Base-by-base conservation (phyloP, 352 stramenopile species). In the Phytophthora brassicae region DNA sequence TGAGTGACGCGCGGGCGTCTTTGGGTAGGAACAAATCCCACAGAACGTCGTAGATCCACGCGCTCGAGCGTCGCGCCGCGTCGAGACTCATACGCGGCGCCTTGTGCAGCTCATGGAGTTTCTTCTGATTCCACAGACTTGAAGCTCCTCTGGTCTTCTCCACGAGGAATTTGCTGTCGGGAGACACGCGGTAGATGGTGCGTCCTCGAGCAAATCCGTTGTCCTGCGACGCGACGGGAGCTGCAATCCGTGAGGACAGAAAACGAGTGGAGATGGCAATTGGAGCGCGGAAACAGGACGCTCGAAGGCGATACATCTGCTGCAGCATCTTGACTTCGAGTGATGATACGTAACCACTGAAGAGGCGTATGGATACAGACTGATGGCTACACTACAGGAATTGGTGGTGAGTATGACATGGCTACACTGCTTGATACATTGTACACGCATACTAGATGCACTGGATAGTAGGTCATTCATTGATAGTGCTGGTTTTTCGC, bases 1-100 rank as follows among this genome's bases (percentile, higher is more conserved):
- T 88, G 7, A 98, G 85, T 22, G 89, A 96, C 28, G 79, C 54
- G 14, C 77, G 84, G 64, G 95, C 96, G 33, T 91, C 74, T n/a
- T 89, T 86, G 20, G 95, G 95, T 23, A 98, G 69, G 62, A 98
- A 96, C 31, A 97, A 77, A 28, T 90, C 78, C 66, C 77, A 87
- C 13, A 89, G 46, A 17, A 85, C 80, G 49, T 87, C 66, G 31
- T 75, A 66, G 16, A 70, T 54, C 51, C 72, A 81, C 43, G 78
- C 60, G 4, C 56, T 61, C 0, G 77, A 73, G 26, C 58, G 64
- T n/a, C n/a, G n/a, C n/a, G n/a, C n/a, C n/a, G 68, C 47, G n/a
- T 50, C 51, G 20, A 68, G 31, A 11, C 42, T 64, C 6, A 56
- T 54, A 0, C 45, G 52, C 9, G 36, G 24, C 9, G 17, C 19